A percentile compares a stretch with the other conserved stretches of the same genome.
Evolutionary conservation across 768 basidiomycete species (phyloP).

Genomic region (Porpolomopsis calyptriformis): DNA sequence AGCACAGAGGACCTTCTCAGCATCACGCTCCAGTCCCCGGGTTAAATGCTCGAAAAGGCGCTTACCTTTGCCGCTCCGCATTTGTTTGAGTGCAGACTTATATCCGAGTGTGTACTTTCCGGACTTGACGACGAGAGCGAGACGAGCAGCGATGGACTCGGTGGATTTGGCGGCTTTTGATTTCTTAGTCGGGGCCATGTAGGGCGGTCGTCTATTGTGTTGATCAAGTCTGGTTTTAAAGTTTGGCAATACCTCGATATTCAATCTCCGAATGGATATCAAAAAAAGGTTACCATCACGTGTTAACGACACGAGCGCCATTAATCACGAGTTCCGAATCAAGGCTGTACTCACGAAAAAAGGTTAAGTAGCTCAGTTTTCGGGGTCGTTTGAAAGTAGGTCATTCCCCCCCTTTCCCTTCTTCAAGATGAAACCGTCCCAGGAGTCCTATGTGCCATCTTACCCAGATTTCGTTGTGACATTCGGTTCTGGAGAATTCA

Average conservation of each 20-base stretch:
- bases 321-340: no score
- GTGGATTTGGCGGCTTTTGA: slow-evolving; percentile 88
- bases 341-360: no score
- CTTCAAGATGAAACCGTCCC: slow-evolving; percentile 17
- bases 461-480: slow-evolving; percentile 29
- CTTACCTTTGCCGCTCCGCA: slow-evolving; percentile 97
- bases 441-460: slow-evolving; percentile 22
- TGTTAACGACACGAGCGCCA: neutral
- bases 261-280: neutral
- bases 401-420: neutral
- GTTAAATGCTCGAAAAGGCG: slow-evolving; percentile 29
- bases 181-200: slow-evolving; percentile 94
- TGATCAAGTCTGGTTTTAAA: slow-evolving; percentile 7
- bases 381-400: neutral
- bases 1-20: slow-evolving; percentile 98
- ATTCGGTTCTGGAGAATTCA: slow-evolving; percentile 26
- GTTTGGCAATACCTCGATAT: neutral
- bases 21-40: slow-evolving; percentile 94
- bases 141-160: slow-evolving; percentile 87
- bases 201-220: slow-evolving; percentile 5
- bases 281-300: neutral
- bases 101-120: slow-evolving; percentile 96
- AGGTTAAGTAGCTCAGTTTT: neutral
- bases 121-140: slow-evolving; percentile 96
- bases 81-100: slow-evolving; percentile 97